Evolutionary conservation across 2,329 filamentous ascomycete species (phyloP), one percentile per base, ranked within the genome.

Genomic region (Aureobasidium melanogenum): DNA sequence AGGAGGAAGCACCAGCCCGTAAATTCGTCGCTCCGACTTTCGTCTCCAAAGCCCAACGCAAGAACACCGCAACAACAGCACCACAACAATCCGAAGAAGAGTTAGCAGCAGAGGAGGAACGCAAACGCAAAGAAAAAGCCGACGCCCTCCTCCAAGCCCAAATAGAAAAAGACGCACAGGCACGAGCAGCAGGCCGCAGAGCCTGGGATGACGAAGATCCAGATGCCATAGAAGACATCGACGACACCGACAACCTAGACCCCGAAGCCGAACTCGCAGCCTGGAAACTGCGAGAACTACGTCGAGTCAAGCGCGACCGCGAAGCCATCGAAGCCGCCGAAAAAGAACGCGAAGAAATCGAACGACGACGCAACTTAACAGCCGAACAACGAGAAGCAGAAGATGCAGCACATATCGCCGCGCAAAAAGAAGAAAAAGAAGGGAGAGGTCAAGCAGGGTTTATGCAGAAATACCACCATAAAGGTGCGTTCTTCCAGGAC

Each of bases 391-490:
- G 94, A 51, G 85, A 87, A 62, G 87, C 85, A 62, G 94, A 99
- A 73, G 94, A 99, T 73, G 83, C 86, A 46, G 88, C 82, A 55
- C 89, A 85, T 73, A 77, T 97, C 19, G 86, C 86, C 0, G 80
- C 82, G 66, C 93, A 97, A 74, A 85, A 88, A 67, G 88, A 88
- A 64, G 91, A 96, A 65, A 78, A 79, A 26, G 89, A 89, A 68
- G 64, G 80, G 55, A 87, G 88, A 63, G 91, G 91, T 58, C 88
- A 93, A 75, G 90, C 94, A 81, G 83, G 83, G 1, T 97, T 86
- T 73, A 90, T 97, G 88, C 92, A 97, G 71, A 91, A 92, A 72
- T 99, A 97, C 77, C 92, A 90, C 75, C 94, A 99, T 80, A 93
- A 92, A 76, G 94, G 94, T 52, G 94, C 94, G 17, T 99, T 97